Evolutionary conservation across 768 basidiomycete species (phyloP), one percentile per base, ranked within the genome.

Genomic region (Lactarius tabidus): DNA sequence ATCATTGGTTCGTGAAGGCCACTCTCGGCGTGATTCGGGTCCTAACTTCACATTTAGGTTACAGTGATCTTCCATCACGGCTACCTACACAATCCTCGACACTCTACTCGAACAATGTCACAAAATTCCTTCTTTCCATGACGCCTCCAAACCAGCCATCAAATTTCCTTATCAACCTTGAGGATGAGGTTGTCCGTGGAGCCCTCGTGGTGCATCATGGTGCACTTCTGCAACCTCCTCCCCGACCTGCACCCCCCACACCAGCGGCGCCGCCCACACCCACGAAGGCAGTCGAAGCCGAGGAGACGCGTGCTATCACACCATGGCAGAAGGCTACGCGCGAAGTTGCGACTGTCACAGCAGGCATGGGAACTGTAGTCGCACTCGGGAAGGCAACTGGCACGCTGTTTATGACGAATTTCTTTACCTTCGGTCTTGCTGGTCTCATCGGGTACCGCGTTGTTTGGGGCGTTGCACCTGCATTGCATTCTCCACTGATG

Each of bases 41-140:
- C 48, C 48, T 51, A 51, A 51, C 48, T 51, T 39, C 2, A 8
- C 48, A 35, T 41, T 45, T 69, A 91, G 90, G 90, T 45, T 91
- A 91, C 72, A 87, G 89, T 56, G 93, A 95, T 75, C 79, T 94
- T 57, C 88, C 92, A 7, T 93, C 91, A n/a, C 84, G 93, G 43
- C 77, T 95, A 39, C 93, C 93, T 18, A 95, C 93, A 0, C 93
- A 95, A 71, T 91, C 91, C 6, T 92, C 90, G 5, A 92, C 91
- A 3, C 78, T 95, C 7, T 95, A 95, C 74, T 95, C 93, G 7
- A 95, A 95, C 76, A 95, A 95, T 71, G 87, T 95, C 67, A 88
- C 89, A 41, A 95, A 95, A 73, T 94, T 95, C 76, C 80, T 95
- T 52, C 79, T 94, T 18, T 93, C 92, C 5, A 83, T 95, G 9